Conservation (phyloP, 768 basidiomycete genomes). For the Russula sp. region DNA sequence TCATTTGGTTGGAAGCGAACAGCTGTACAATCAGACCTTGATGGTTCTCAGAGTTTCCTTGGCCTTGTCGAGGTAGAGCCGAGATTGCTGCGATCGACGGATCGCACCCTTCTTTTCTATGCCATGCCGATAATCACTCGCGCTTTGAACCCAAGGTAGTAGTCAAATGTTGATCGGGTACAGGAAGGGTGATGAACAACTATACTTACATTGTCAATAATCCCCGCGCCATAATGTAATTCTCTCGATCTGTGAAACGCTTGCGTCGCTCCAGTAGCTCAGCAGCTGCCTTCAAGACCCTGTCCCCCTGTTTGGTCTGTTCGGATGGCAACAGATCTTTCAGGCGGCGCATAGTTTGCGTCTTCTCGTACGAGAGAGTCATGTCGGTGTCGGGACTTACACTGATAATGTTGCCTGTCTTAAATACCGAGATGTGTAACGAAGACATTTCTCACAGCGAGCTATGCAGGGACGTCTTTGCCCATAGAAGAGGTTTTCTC, state of each 20-base stretch:
- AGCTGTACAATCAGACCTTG: background rate
- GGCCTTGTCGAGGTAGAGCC: slow-evolving; percentile 12
- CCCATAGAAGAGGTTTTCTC: background rate
- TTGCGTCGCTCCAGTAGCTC: slow-evolving; percentile 1
- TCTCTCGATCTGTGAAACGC: background rate
- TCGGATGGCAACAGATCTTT: slow-evolving; percentile 9
- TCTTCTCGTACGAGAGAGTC: background rate
- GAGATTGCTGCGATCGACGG: slow-evolving; percentile 3
- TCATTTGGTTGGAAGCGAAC: background rate
- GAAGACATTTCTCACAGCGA: background rate
- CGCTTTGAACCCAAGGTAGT: background rate
- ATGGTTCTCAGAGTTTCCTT: slow-evolving; percentile 2
- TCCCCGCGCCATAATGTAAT: slow-evolving; percentile 5
- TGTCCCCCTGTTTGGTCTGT: slow-evolving; percentile 3
- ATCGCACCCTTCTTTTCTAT: slow-evolving; percentile 6
- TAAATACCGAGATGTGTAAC: background rate
- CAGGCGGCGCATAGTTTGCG: background rate
- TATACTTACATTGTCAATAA: slow-evolving; percentile 8
- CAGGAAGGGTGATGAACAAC: no score
- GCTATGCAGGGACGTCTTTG: background rate
- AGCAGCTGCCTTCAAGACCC: slow-evolving; percentile 4
- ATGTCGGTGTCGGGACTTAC: background rate
- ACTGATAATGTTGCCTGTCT: background rate
- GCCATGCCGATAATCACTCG: slow-evolving; percentile 2
- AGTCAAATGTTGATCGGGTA: background rate